Evolutionary conservation across 2,329 filamentous ascomycete species (phyloP).

Genomic region (Cordyceps militaris): DNA sequence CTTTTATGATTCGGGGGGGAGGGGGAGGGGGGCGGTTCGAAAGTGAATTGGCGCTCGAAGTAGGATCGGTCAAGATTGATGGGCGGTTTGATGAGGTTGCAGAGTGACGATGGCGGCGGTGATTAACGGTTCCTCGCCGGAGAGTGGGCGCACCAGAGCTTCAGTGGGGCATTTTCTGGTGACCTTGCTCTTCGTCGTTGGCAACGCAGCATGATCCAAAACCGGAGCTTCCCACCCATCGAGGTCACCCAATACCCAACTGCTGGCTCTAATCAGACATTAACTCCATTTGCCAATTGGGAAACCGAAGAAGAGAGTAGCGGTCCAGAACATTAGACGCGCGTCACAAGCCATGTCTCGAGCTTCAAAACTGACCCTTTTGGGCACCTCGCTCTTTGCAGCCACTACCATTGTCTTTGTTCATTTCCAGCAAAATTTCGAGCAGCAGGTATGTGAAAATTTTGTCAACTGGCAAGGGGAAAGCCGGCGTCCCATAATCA

Average conservation of each 20-base stretch:
- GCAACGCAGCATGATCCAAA: background rate
- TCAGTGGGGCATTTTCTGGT: slow-evolving; percentile 1
- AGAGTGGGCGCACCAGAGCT: background rate
- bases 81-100: background rate
- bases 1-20: background rate
- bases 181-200: background rate
- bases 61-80: background rate
- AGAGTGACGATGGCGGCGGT: background rate
- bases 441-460: slow-evolving; percentile 64
- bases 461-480: background rate
- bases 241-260: background rate
- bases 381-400: slow-evolving; percentile 69
- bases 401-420: slow-evolving; percentile 74
- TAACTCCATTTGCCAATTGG: background rate
- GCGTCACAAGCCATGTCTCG: slow-evolving; percentile 61
- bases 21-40: background rate
- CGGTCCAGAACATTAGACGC: background rate
- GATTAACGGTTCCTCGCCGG: background rate
- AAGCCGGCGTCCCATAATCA: too few relatives aligned
- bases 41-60: background rate
- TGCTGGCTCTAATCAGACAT: background rate
- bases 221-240: background rate
- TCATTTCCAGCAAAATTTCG: slow-evolving; percentile 78
- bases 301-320: background rate
- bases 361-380: slow-evolving; percentile 79